Base-by-base conservation (phyloP, 2,329 filamentous ascomycete species). In the Orbilia javanica region DNA sequence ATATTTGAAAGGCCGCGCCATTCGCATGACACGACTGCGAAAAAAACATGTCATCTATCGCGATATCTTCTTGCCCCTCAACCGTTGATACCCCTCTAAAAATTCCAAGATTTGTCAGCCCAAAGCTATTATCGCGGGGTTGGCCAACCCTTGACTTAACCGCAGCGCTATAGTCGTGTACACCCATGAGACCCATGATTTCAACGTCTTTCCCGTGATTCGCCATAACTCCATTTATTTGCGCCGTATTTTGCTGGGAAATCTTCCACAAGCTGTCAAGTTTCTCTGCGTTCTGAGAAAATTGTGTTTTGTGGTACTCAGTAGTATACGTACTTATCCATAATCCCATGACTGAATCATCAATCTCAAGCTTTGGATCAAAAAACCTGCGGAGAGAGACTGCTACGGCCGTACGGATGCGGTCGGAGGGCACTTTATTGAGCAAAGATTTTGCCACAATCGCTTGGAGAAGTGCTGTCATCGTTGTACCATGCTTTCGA, bases 311-410 rank as follows among this genome's bases (percentile, higher is more conserved):
- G 15, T 67, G 63, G 22, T 63, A 74, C 29, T 74, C 70, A 10
- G 55, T 67, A 20, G 70, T 67, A 13, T 74, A 74, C 4, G 52
- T 62, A 34, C 70, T 74, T 44, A 74, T 74, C 70, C 70, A 74
- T 8, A 74, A 34, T 10, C 70, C 70, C 70, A 74, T 74, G 52
- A 74, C 53, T 4, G 70, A 74, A 36, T 74, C 70, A 68, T 67
- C 53, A 36, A 71, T 55, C 6, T 22, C 44, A 44, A 72, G n/a
- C 7, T 8, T 29, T 15, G 70, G 62, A 13, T 64, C 20, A 22
- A 74, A 74, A 22, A 74, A 74, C 27, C 70, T 67, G 42, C 70
- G 70, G n/a, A 74, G 27, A 5, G 70, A 74, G 44, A 74, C 63
- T n/a, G 70, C 70, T 31, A 74, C 70, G 4, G 70, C 70, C 0